These are phyloP conservation scores for Urtica urens DNA, from an alignment of 306 rosid species.

Conservation along the genomic window DNA sequence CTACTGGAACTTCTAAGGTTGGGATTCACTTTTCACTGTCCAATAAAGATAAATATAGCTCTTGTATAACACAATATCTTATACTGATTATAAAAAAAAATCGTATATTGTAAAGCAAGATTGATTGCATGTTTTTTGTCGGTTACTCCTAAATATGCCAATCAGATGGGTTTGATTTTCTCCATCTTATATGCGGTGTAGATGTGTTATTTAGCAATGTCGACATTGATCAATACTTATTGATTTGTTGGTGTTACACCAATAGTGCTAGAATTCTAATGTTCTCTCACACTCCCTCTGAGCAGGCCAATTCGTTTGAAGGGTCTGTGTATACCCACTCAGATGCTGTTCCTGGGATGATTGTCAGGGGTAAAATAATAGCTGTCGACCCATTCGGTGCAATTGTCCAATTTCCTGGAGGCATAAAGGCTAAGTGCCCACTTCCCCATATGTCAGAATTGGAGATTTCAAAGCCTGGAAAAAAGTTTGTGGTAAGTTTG, in stretches of 20 bases:
- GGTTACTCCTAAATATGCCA: no score
- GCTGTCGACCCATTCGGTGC: slow-evolving; percentile 85
- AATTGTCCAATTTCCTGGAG: slow-evolving; percentile 92
- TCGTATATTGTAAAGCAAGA: no score
- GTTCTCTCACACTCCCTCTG: slow-evolving; percentile 1
- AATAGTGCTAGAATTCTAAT: neutral
- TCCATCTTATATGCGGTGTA: neutral
- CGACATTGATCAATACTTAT: neutral
- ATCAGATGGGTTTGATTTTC: no score
- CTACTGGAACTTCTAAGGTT: slow-evolving; percentile 85
- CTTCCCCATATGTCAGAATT: slow-evolving; percentile 92
- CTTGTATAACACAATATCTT: no score
- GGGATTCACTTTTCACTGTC: slow-evolving; percentile 1
- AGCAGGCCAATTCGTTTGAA: slow-evolving; percentile 77
- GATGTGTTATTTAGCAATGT: neutral
- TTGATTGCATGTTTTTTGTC: no score
- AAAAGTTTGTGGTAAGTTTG: slow-evolving; percentile 82
- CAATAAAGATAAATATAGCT: no score
- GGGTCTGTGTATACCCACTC: slow-evolving; percentile 79
- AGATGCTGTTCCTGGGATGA: slow-evolving; percentile 91
- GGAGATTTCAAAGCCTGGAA: slow-evolving; percentile 83
- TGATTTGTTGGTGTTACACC: neutral
- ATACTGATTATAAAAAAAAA: no score
- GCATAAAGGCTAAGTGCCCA: slow-evolving; percentile 93
- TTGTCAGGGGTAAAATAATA: slow-evolving; percentile 63